These are phyloP conservation scores for Fraxinus paxiana DNA, from an alignment of 305 asterid species.

Conservation along the genomic window DNA sequence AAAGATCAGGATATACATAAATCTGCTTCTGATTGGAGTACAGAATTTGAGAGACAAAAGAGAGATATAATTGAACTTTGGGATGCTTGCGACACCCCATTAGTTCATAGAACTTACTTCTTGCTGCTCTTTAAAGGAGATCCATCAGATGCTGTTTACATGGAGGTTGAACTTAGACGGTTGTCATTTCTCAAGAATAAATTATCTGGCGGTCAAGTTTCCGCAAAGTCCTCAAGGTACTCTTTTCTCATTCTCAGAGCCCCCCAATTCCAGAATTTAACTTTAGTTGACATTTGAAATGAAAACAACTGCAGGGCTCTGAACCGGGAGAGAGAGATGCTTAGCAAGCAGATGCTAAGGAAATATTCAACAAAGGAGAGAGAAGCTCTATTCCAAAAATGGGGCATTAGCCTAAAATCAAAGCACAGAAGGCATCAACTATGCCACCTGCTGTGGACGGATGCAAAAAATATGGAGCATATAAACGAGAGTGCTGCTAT, in stretches of 20 bases:
- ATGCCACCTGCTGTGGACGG: slow-evolving; percentile 56
- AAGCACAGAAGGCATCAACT: slow-evolving; percentile 74
- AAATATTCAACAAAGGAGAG: slow-evolving; percentile 61
- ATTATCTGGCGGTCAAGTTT: slow-evolving; percentile 30
- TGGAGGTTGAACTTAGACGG: slow-evolving; percentile 91
- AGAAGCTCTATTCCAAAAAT: slow-evolving; percentile 50
- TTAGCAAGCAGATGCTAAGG: slow-evolving; percentile 60
- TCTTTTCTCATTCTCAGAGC: neutral
- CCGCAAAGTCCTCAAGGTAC: slow-evolving; percentile 51
- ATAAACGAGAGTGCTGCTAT: slow-evolving; percentile 64
- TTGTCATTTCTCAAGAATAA: slow-evolving; percentile 61
- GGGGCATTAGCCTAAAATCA: slow-evolving; percentile 68
- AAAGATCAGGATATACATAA: neutral
- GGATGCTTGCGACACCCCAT: slow-evolving; percentile 67
- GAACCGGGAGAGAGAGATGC: slow-evolving; percentile 63
- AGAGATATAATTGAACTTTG: slow-evolving; percentile 68
- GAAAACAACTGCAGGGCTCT: slow-evolving; percentile 29
- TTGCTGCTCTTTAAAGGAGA: slow-evolving; percentile 81
- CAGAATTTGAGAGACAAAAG: slow-evolving; percentile 36
- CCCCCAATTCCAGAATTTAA: neutral
- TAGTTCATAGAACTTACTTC: slow-evolving; percentile 78
- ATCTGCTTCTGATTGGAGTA: neutral
- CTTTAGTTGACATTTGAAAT: neutral
- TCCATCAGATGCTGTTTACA: slow-evolving; percentile 75
- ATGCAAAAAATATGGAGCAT: slow-evolving; percentile 56